A percentile compares a stretch with the other conserved stretches of the same genome.
phyloP scores from a whole-genome alignment of 768 basidiomycete species.

The Omphalotus guepiniiformis region DNA sequence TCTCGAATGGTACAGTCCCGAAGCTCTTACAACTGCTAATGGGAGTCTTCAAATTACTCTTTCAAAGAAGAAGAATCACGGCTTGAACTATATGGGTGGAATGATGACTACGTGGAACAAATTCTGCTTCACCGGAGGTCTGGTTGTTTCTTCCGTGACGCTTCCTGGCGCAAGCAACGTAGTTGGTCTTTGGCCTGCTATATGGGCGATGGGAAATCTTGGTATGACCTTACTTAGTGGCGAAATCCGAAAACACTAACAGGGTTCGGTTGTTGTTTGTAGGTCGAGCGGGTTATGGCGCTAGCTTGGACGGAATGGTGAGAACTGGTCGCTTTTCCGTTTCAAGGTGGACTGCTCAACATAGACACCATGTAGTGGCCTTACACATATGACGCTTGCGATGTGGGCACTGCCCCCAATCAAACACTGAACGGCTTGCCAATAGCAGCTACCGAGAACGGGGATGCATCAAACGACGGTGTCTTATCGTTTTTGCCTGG shows the following conservation, averaged over 20 bases:
- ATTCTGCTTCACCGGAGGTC: constrained; percentile 80
- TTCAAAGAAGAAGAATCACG: constrained; percentile 55
- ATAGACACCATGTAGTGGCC: constrained; percentile 46
- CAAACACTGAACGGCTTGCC: constrained; percentile 48
- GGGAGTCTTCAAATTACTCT: constrained; percentile 77
- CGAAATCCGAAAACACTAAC: too few species aligned
- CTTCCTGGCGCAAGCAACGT: constrained; percentile 5
- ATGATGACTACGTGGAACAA: constrained; percentile 42
- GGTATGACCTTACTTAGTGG: too few species aligned
- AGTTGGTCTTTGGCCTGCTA: constrained; percentile 2
- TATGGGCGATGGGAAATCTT: constrained; percentile 48
- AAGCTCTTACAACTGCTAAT: constrained; percentile 57
- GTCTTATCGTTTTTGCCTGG: constrained; percentile 41
- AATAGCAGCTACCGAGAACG: constrained; percentile 34
- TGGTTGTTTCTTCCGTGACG: constrained; percentile 43
- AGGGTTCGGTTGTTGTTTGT: too few species aligned
- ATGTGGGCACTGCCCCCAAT: constrained; percentile 53
- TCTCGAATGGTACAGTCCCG: constrained; percentile 77
- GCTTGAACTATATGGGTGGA: constrained; percentile 54
- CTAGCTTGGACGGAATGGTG: constrained; percentile 59
- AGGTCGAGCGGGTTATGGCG: constrained; percentile 61
- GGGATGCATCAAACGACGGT: constrained; percentile 23
- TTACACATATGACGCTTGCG: constrained; percentile 62
- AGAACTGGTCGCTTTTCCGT: too few species aligned
- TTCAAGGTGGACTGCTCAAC: neutral